Evolutionary conservation across 2,329 filamentous ascomycete species (phyloP), one percentile per base, ranked within the genome.

Genomic region (Arachnomyces sp.): DNA sequence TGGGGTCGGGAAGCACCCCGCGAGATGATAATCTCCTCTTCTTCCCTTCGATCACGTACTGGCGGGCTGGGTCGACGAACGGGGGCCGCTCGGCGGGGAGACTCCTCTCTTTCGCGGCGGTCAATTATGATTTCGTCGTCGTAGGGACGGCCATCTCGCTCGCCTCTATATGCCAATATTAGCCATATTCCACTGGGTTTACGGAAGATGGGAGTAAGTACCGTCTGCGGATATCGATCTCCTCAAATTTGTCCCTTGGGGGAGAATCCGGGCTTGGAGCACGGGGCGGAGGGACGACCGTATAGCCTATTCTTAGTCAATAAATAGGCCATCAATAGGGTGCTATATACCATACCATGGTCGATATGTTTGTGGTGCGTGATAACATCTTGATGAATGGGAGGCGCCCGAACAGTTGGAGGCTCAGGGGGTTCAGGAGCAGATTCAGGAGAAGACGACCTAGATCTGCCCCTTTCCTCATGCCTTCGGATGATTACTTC

Each of bases 361-460:
- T 94, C 84, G 51, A 93, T 82, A 56, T 90, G 84, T 43, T 81
- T 76, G 58, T 92, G 90, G 63, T 92, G 85, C 0, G 86, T 93
- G 49, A 93, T 89, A 43, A 94, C 80, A 57, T 94, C 85, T 55
- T 90, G 79, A 62, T 90, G 84, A 51, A 94, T 86, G 1, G 82
- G 83, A 28, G 87, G 87, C 14, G 81, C 80, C 31, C 79, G 75
- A 52, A 92, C 81, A 33, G 83, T 72, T 47, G 74, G 73, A 20
- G 77, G 79, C 33, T 74, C 71, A 7, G 67, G 64, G 35, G 65
- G 60, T 14, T 75, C 73, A 3, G 72, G 70, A 14, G 71, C 59
- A 5, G 41, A 66, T 61, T 60, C 64, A n/a, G 46, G 63, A 14
- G 73, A 67, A 7, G 67, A 65, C 3, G 67, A 46, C 20, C 20